Evolutionary conservation across 2,329 filamentous ascomycete genomes (phyloP).

Genomic region (Penicillium vulpinum): DNA sequence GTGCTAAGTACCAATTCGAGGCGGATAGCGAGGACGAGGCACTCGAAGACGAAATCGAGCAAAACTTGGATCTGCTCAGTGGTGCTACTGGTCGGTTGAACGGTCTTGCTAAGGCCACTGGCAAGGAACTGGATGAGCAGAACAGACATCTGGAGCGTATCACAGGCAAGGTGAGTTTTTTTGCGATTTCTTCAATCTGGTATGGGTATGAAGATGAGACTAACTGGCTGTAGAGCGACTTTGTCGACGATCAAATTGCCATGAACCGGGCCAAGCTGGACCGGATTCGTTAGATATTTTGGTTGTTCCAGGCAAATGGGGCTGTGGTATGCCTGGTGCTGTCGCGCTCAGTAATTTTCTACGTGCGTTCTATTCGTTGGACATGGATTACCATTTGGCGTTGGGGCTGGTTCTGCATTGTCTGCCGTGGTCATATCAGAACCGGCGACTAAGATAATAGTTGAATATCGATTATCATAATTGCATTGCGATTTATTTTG

Average conservation of each 20-base stretch:
- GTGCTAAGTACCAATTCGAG: constrained; percentile 75
- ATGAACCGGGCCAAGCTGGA: constrained; percentile 74
- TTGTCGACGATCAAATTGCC: constrained; percentile 76
- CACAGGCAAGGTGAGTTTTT: constrained; percentile 67
- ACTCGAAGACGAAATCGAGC: constrained; percentile 71
- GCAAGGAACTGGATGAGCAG: constrained; percentile 72
- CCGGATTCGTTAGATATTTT: constrained; percentile 46
- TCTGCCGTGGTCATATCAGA: constrained; percentile 2
- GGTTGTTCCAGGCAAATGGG: constrained; percentile 4
- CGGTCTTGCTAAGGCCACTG: constrained; percentile 70
- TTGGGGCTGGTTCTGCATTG: constrained; percentile 9
- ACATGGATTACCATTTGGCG: constrained; percentile 2
- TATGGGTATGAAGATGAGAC: constrained; percentile 1
- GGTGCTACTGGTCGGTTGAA: constrained; percentile 70
- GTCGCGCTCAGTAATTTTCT: constrained; percentile 23
- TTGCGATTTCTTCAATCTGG: neutral
- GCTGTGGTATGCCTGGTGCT: constrained; percentile 34
- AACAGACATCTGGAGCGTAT: constrained; percentile 77
- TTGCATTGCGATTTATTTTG: constrained; percentile 2
- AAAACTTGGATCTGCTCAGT: constrained; percentile 61
- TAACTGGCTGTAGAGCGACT: constrained; percentile 65
- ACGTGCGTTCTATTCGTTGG: constrained; percentile 1
- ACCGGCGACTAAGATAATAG: constrained; percentile 4
- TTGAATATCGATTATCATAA: constrained; percentile 7
- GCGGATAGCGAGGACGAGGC: constrained; percentile 69